Base-by-base conservation (phyloP, 2,329 filamentous ascomycete species). In the Torrubiella hemipterigena region DNA sequence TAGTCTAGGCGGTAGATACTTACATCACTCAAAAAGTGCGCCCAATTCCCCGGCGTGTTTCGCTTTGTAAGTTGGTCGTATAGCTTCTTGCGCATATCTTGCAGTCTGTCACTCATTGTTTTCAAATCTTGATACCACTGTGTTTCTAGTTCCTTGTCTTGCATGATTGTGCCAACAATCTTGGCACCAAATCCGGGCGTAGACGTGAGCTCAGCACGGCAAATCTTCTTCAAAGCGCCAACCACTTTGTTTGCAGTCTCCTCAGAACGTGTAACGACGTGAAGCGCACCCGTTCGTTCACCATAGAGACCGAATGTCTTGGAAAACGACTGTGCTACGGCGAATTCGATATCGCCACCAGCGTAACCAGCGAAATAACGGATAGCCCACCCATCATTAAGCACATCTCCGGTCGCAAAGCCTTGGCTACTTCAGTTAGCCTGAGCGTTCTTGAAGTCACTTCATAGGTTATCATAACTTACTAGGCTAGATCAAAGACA, bases 231-330 rank as follows among this genome's bases (percentile, higher is more conserved):
- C n/a, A n/a, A n/a, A n/a, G n/a, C n/a, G n/a, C n/a, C n/a, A n/a
- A n/a, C n/a, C n/a, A n/a, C n/a, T n/a, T n/a, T n/a, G n/a, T n/a
- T n/a, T n/a, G n/a, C n/a, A n/a, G n/a, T n/a, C n/a, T n/a, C n/a
- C n/a, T n/a, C n/a, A n/a, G n/a, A n/a, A n/a, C n/a, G n/a, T n/a
- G n/a, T n/a, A 12, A 43, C 36, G 22, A 45, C 10, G 20, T 46
- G 43, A 2, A 44, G 27, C 7, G 32, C 42, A 4, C 55, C 55
- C 4, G 50, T 39, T 5, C 54, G 42, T 36, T 58, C 46, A 2
- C 54, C 52, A 34, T 58, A 58, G 1, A 58, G 42, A 5, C 54
- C 54, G 22, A 58, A 48, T 34, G 55, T 59, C 39, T 59, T 48
- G n/a, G 46, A 38, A 35, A 57, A 58, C 1, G 50, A 56, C 19